phyloP scores from a whole-genome alignment of 2,329 filamentous ascomycete species.

The Neoscytalidium dimidiatum region DNA sequence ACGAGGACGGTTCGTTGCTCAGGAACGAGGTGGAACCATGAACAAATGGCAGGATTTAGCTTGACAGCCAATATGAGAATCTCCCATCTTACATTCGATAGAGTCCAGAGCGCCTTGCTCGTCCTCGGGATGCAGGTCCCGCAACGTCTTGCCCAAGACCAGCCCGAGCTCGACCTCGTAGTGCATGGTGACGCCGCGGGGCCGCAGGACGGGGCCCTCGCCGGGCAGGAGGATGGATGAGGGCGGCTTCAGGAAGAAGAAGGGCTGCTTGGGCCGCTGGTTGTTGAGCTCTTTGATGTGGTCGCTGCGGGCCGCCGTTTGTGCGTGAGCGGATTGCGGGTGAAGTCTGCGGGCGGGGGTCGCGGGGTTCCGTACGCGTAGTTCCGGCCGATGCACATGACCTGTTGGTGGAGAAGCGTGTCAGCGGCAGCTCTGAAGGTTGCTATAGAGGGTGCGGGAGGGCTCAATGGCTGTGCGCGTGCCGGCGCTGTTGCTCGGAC shows the following conservation, averaged over 20 bases:
- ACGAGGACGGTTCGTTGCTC: too few relatives aligned
- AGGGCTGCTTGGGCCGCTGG: constrained; percentile 85
- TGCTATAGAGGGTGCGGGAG: neutral
- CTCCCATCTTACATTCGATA: constrained; percentile 65
- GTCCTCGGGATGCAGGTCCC: constrained; percentile 75
- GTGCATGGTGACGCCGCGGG: constrained; percentile 81
- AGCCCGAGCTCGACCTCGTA: constrained; percentile 94
- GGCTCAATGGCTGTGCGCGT: neutral
- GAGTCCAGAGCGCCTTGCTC: constrained; percentile 75
- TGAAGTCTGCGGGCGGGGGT: constrained; percentile 1
- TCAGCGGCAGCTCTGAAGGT: neutral
- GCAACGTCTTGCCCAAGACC: constrained; percentile 78
- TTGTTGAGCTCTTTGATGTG: constrained; percentile 93
- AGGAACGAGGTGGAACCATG: too few relatives aligned
- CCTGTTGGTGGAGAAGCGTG: constrained; percentile 45
- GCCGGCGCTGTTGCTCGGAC: neutral
- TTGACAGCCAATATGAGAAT: too few relatives aligned
- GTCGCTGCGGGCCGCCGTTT: constrained; percentile 64
- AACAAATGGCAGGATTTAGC: too few relatives aligned
- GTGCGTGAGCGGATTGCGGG: neutral
- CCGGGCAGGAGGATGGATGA: constrained; percentile 80
- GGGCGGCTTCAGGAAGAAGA: constrained; percentile 97
- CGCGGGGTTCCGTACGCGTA: constrained; percentile 73
- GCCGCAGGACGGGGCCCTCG: constrained; percentile 77
- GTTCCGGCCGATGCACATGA: constrained; percentile 93